These are phyloP conservation scores for Viola pubescens DNA, from an alignment of 441 rosid species.

Conservation along the genomic window DNA sequence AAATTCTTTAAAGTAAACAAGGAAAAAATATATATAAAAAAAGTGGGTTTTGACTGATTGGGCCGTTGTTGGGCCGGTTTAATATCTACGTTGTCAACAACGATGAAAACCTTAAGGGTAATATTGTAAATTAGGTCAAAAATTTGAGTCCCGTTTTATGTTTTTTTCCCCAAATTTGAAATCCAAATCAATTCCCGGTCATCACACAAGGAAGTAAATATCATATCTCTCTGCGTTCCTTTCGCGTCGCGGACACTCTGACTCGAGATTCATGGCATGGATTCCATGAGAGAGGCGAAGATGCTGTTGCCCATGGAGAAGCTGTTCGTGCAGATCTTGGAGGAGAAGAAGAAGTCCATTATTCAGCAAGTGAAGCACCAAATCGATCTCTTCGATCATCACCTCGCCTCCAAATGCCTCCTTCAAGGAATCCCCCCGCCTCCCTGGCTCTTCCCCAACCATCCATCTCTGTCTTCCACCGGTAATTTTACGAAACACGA, in stretches of 20 bases:
- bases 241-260: neutral
- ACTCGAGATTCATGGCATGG: neutral
- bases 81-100: too few species aligned
- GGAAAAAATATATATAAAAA: too few species aligned
- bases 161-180: constrained; percentile 12
- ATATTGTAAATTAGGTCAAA: too few species aligned
- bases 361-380: constrained; percentile 59
- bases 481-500: constrained; percentile 19
- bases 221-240: neutral
- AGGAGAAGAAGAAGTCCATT: constrained; percentile 63
- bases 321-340: constrained; percentile 62
- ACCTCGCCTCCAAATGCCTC: constrained; percentile 63
- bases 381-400: constrained; percentile 51
- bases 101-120: too few species aligned
- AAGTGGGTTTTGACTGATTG: too few species aligned
- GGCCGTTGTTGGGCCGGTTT: too few species aligned
- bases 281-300: neutral
- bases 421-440: constrained; percentile 68
- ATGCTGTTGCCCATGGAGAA: constrained; percentile 35
- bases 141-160: neutral
- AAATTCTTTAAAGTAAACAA: too few species aligned
- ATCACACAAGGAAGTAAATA: too few species aligned
- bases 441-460: constrained; percentile 66
- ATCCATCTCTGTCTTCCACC: constrained; percentile 23
- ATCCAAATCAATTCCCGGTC: constrained; percentile 14